Base-by-base conservation (phyloP, 192 early-diverging fungal genomes). In the Oehlia diaphana region DNA sequence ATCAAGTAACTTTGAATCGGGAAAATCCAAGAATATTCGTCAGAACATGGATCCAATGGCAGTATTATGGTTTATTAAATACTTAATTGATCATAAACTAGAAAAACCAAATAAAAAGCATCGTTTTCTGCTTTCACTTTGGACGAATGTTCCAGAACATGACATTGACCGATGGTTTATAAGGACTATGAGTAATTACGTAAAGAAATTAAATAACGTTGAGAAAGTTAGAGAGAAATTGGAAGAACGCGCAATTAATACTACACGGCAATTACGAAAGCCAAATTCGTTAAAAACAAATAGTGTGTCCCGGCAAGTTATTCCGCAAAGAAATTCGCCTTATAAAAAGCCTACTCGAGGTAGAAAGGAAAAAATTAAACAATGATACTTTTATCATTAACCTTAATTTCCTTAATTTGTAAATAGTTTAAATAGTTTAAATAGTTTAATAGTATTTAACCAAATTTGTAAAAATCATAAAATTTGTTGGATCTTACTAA, bases 131-230 rank as follows among this genome's bases (percentile, higher is more conserved):
- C 35, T 78, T 19, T 66, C 76, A 58, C 42, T 50, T 49, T 78
- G 63, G 76, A 67, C 76, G 4, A 65, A 68, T 68, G n/a, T 78
- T 28, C 12, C 65, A 8, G 64, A 68, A n/a, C 37, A 68, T 19
- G 65, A 78, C n/a, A 14, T 78, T 33, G 26, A 78, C 53, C 64
- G 65, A 66, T 78, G 76, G 76, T 78, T 64, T 67, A 78, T 66
- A 28, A 42, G 65, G 23, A 78, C 76, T 26, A 68, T 35, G 26
- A 0, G 26, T 14, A 78, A 78, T 68, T 78, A 78, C 50, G n/a
- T 78, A 23, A 78, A 68, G 28, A 42, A 42, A 42, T 19, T 13
- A 33, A 78, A 65, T 28, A 7, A 67, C 9, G 21, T 9, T 4
- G 26, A 78, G 47, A 68, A 31, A 26, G 23, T 23, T 23, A 44